Base-by-base conservation (phyloP, 768 basidiomycete species). In the Russula emetica region DNA sequence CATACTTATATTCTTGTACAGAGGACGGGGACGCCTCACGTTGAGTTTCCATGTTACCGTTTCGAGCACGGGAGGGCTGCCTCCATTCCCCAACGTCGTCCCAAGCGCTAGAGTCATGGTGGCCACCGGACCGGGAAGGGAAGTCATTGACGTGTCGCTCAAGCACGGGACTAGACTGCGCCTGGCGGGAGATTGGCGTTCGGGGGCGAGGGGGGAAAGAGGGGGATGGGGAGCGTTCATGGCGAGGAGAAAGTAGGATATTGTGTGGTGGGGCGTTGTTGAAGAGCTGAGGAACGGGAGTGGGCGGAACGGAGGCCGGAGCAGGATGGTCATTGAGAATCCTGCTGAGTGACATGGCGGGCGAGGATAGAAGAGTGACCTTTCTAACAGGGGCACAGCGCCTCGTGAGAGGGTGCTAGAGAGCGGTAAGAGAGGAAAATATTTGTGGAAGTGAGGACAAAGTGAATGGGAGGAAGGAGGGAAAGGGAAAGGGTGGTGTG, bases 291-390 rank as follows among this genome's bases (percentile, higher is more conserved):
- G 76, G 36, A 78, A 74, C 26, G 67, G 64, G 44, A 69, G 60
- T 40, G 54, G 68, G 53, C 68, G 71, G 42, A 58, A 55, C 28
- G 70, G 74, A n/a, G 30, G 59, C 26, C 16, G 72, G 70, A 22
- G 56, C 40, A 49, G 86, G 81, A 67, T 88, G 85, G 76, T 90
- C 84, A 55, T 70, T 70, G 60, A 70, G 69, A 44, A 70, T 70
- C 38, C 67, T 68, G 55, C 60, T 70, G 62, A 70, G 70, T 45
- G 70, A 70, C 67, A 70, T 70, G 58, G 55, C 52, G 36, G 60
- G 47, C 30, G 47, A 44, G 42, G 2, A 34, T 20, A 63, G 36
- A 63, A 47, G 34, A 28, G 58, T 52, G 64, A 32, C 26, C 13
- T 26, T 36, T n/a, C 36, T 11, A 45, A 24, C 14, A 36, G 20